phyloP scores from a whole-genome alignment of 2,329 filamentous ascomycete genomes.

The Ceratocystis eucalypticola region DNA sequence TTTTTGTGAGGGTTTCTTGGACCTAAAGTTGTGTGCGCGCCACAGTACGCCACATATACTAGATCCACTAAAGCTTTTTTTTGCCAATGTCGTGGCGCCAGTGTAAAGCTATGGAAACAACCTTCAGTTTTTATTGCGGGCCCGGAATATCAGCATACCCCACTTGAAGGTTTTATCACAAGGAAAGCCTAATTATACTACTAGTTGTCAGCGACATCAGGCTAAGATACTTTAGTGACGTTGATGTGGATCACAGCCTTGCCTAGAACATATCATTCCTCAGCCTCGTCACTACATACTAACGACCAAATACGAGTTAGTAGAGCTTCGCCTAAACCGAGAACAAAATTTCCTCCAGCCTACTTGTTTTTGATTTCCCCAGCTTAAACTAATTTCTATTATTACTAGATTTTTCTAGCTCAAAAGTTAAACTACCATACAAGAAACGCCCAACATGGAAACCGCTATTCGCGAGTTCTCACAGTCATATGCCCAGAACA shows the following conservation, averaged over 20 bases:
- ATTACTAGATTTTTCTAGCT: not conserved
- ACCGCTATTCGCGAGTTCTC: constrained; percentile 60
- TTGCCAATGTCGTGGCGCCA: constrained; percentile 11
- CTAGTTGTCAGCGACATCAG: not conserved
- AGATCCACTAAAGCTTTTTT: constrained; percentile 1
- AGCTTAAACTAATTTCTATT: not conserved
- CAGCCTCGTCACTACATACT: not conserved
- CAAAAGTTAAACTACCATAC: not conserved
- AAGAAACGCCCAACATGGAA: constrained; percentile 39
- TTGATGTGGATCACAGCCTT: constrained; percentile 5
- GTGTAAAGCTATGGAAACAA: not conserved
- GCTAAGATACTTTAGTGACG: not conserved
- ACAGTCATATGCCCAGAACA: constrained; percentile 47
- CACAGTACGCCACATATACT: constrained; percentile 8
- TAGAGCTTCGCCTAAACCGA: not conserved
- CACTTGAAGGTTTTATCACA: too few relatives aligned
- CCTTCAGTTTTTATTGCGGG: too few relatives aligned
- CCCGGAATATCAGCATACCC: too few relatives aligned
- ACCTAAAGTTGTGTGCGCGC: constrained; percentile 19
- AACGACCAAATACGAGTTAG: not conserved
- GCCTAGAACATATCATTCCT: not conserved
- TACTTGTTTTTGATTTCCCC: not conserved
- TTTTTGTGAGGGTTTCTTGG: constrained; percentile 19
- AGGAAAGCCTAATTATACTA: too few relatives aligned
- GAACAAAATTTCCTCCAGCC: not conserved